phyloP scores from a whole-genome alignment of 2,329 filamentous ascomycete genomes.

The Dendryphion nanum region DNA sequence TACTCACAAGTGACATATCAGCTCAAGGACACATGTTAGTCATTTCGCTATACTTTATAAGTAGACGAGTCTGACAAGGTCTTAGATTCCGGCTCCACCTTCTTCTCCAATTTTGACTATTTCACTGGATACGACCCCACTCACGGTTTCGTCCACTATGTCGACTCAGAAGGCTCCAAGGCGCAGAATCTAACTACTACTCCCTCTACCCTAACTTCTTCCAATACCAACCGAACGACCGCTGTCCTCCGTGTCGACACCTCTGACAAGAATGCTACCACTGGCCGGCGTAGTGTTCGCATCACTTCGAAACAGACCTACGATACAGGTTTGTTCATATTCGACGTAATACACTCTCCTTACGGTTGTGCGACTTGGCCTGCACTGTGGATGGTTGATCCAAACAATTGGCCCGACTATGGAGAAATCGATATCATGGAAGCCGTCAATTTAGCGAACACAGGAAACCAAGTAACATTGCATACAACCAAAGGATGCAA shows the following conservation, averaged over 20 bases:
- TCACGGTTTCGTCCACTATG: slow-evolving; percentile 21
- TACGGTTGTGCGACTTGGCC: slow-evolving; percentile 25
- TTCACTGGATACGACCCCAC: slow-evolving; percentile 24
- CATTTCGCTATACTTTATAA: neutral
- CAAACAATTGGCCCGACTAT: slow-evolving; percentile 22
- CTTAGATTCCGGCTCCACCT: slow-evolving; percentile 14
- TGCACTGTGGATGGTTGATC: slow-evolving; percentile 27
- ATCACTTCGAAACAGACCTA: slow-evolving; percentile 24
- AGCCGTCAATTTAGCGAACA: slow-evolving; percentile 19
- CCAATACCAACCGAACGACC: slow-evolving; percentile 4
- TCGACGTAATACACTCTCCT: slow-evolving; percentile 27
- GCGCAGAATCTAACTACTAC: slow-evolving; percentile 15
- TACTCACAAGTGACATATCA: slow-evolving; percentile 16
- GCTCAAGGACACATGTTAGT: slow-evolving; percentile 17
- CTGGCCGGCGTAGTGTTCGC: slow-evolving; percentile 21
- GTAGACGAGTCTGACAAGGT: neutral
- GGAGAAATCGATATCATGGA: slow-evolving; percentile 33
- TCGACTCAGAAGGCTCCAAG: slow-evolving; percentile 9
- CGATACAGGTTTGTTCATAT: slow-evolving; percentile 24
- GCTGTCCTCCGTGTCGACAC: slow-evolving; percentile 43
- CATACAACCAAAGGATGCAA: slow-evolving; percentile 22
- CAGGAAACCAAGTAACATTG: slow-evolving; percentile 25
- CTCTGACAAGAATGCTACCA: slow-evolving; percentile 21
- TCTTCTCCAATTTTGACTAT: slow-evolving; percentile 27
- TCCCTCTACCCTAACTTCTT: neutral